Percentiles rank a stretch among this genome's conserved stretches.
phyloP scores from a whole-genome alignment of 306 rosid genomes.

The Delonix regia region DNA sequence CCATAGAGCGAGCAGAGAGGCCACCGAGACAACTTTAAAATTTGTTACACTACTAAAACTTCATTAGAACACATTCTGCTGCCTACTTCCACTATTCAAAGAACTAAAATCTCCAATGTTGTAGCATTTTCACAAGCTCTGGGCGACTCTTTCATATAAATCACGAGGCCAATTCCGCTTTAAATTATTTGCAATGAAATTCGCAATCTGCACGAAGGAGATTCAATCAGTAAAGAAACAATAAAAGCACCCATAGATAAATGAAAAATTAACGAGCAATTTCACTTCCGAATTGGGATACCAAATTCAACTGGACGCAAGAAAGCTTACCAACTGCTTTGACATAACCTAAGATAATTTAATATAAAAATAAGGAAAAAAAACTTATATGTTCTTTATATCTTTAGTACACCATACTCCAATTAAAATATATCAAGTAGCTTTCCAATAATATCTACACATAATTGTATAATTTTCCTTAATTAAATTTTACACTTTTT shows the following conservation, averaged over 20 bases:
- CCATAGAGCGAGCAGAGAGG: background rate
- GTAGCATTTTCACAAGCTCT: constrained; percentile 67
- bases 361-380: background rate
- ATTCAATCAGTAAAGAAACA: constrained; percentile 23
- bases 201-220: constrained; percentile 69
- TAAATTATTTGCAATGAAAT: constrained; percentile 84
- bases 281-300: background rate
- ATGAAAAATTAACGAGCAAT: constrained; percentile 8
- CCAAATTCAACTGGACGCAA: constrained; percentile 8
- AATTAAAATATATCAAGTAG: too few species aligned
- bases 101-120: constrained; percentile 2
- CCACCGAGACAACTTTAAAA: constrained; percentile 36
- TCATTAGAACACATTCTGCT: constrained; percentile 16
- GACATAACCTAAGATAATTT: background rate
- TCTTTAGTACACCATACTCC: too few species aligned
- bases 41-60: constrained; percentile 24
- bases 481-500: too few species aligned
- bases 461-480: too few species aligned
- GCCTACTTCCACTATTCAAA: constrained; percentile 26
- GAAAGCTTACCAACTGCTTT: constrained; percentile 8
- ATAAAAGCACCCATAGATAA: background rate
- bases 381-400: too few species aligned
- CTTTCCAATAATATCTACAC: too few species aligned
- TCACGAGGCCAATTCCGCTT: constrained; percentile 95
- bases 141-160: constrained; percentile 88